Base-by-base conservation (phyloP, 352 stramenopile genomes). In the Globisporangium megalacanthum region DNA sequence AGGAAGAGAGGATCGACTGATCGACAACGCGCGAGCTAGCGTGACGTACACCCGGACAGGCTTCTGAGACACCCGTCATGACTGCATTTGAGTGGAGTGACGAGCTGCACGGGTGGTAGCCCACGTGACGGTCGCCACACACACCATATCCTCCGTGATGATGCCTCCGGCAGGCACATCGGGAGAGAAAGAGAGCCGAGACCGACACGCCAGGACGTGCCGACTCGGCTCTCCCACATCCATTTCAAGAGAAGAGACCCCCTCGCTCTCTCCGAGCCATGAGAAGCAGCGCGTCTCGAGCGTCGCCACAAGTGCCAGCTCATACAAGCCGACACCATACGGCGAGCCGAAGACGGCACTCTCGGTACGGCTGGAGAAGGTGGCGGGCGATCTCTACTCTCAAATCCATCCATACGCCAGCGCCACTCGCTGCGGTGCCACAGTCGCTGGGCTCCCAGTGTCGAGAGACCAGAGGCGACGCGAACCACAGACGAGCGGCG, bases 81-180 rank as follows among this genome's bases (percentile, higher is more conserved):
- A 73, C 76, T 92, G 59, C 6, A 87, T 93, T 93, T 93, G 1
- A 93, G 77, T 86, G 80, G 83, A 93, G 83, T 93, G 64, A 72
- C 60, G 44, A 52, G 44, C 47, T 64, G 49, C 49, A 42, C 11
- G 25, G 14, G 44, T 55, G 14, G 44, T 55, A n/a, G 35, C 35
- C 35, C 35, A 36, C 25, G 36, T 9, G 29, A 44, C 44, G 44
- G 54, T 66, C 61, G 65, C 65, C 74, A 93, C 83, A 93, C 83
- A 72, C 83, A 89, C 79, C 83, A 93, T 49, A 52, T 93, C 80
- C 83, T 93, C 80, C 81, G 61, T 77, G 61, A 77, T 91, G 80
- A 57, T 91, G 80, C 73, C 54, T 33, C 51, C 51, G 17, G 72
- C 80, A 92, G 17, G 72, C 80, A 92, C 83, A 92, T 75, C 65